Percentiles rank a stretch among this genome's conserved stretches.
Evolutionary conservation across 2,329 filamentous ascomycete genomes (phyloP).

Genomic region (Apiospora koreana): DNA sequence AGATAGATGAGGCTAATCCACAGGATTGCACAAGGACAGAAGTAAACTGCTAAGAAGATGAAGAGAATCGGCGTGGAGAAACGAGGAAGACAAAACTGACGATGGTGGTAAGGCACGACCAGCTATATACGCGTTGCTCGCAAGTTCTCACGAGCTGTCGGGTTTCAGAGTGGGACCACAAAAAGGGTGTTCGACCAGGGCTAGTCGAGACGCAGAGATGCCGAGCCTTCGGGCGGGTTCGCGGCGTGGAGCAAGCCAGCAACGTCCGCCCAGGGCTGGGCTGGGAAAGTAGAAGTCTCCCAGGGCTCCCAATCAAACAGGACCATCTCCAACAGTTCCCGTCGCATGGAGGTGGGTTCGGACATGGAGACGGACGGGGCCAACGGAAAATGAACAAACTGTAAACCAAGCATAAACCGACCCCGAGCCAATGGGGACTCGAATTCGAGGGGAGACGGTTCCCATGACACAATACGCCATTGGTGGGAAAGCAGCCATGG

Average conservation of each 20-base stretch:
- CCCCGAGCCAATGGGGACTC: not conserved
- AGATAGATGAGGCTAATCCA: conserved; percentile 20
- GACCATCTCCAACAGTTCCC: conserved; percentile 19
- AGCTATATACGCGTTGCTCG: conserved; percentile 15
- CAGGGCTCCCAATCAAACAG: not conserved
- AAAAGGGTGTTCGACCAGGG: not conserved
- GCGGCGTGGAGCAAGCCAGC: not conserved
- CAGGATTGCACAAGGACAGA: conserved; percentile 29
- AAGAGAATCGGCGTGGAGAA: conserved; percentile 24
- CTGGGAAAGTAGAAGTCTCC: too few relatives aligned
- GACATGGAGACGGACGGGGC: conserved; percentile 9
- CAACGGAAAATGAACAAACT: not conserved
- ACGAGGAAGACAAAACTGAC: conserved; percentile 10
- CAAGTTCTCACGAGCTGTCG: conserved; percentile 5
- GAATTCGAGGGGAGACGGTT: not conserved
- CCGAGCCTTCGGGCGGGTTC: not conserved
- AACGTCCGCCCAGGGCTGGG: not conserved
- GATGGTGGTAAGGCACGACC: conserved; percentile 11
- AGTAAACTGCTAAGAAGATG: conserved; percentile 20
- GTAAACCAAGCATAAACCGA: not conserved
- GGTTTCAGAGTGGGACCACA: conserved; percentile 2
- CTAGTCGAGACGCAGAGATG: not conserved
- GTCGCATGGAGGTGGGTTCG: conserved; percentile 18
- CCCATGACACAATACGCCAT: conserved; percentile 1
- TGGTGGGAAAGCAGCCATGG: not conserved